A percentile compares a stretch with the other conserved stretches of the same genome.
Conservation (phyloP, 331 rosid species). For the Malus hybrid region DNA sequence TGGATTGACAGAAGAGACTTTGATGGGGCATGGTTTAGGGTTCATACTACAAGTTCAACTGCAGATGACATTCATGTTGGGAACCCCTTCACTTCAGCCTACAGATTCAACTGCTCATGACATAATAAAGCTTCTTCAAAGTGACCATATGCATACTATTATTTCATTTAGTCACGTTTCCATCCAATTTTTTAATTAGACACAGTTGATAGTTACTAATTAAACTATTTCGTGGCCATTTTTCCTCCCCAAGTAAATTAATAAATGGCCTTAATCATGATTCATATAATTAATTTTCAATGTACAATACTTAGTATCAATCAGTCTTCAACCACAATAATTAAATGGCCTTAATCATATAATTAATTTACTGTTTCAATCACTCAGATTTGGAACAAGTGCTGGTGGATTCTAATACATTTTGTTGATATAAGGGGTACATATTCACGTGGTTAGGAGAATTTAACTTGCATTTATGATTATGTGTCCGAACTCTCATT, state of each 20-base stretch:
- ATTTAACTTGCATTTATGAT: too few relatives aligned
- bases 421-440: too few relatives aligned
- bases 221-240: conserved; percentile 1
- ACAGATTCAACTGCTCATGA: neutral
- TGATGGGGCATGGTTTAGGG: conserved; percentile 11
- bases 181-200: neutral
- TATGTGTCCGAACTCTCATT: too few relatives aligned
- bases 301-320: too few relatives aligned
- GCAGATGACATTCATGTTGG: conserved; percentile 12
- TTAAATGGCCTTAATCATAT: too few relatives aligned
- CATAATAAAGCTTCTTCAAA: neutral
- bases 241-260: neutral
- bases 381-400: neutral
- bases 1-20: neutral
- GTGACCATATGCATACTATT: neutral
- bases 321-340: too few relatives aligned
- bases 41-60: conserved; percentile 13
- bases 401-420: too few relatives aligned
- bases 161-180: neutral
- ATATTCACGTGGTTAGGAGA: too few relatives aligned
- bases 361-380: neutral
- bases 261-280: too few relatives aligned
- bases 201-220: neutral
- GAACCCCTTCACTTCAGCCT: neutral
- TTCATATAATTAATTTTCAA: too few relatives aligned